These are phyloP conservation scores for Globisporangium nodosum DNA, from an alignment of 352 stramenopile species.

Conservation along the genomic window DNA sequence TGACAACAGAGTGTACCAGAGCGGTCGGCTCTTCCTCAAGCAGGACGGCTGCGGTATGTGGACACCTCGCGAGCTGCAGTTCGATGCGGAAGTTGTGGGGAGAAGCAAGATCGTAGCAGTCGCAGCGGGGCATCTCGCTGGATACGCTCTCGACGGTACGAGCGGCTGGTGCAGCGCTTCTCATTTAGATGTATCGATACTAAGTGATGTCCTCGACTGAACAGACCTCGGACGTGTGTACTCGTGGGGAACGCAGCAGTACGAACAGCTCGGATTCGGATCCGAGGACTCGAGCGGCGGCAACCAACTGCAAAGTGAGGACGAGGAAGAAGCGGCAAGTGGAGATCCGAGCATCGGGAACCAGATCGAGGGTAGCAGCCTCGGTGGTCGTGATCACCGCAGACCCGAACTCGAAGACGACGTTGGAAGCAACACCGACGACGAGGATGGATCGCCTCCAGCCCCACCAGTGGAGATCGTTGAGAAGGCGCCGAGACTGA, in stretches of 20 bases:
- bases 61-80: slow-evolving; percentile 28
- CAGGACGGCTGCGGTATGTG: slow-evolving; percentile 60
- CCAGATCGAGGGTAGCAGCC: neutral
- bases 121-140: slow-evolving; percentile 43
- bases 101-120: slow-evolving; percentile 28
- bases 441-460: neutral
- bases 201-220: neutral
- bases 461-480: slow-evolving; percentile 15
- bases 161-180: neutral
- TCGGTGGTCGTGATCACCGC: no score
- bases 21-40: slow-evolving; percentile 41
- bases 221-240: slow-evolving; percentile 37
- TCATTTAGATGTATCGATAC: no score
- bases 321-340: slow-evolving; percentile 6
- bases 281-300: neutral
- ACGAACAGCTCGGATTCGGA: slow-evolving; percentile 53
- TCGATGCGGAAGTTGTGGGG: neutral
- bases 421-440: neutral
- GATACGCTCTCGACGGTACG: slow-evolving; percentile 51
- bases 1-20: slow-evolving; percentile 34
- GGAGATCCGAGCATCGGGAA: neutral
- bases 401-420: neutral
- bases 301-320: slow-evolving; percentile 4
- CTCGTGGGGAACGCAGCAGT: slow-evolving; percentile 50
- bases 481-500: slow-evolving; percentile 13